Evolutionary conservation across 177 flowering plant species (phyloP).

Genomic region (Tripterygium wilfordii): DNA sequence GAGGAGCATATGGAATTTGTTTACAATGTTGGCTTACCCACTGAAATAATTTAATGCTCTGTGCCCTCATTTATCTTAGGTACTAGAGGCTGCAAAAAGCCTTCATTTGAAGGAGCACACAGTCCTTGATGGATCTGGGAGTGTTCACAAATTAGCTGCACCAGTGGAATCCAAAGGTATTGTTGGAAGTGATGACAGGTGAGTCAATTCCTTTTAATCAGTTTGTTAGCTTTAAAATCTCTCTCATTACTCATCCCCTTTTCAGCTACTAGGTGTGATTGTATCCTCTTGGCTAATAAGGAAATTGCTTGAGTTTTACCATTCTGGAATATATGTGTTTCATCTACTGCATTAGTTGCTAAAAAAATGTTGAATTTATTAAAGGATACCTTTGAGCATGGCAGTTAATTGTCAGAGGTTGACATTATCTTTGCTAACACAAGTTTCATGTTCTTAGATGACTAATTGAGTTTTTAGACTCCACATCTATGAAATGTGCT

Average conservation of each 20-base stretch:
- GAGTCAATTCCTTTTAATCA: constrained; percentile 3
- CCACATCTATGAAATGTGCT: no score
- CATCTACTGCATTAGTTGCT: no score
- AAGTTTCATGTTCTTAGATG: neutral
- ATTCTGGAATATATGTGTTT: no score
- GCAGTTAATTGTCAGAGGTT: no score
- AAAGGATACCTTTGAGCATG: no score
- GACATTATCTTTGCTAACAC: neutral
- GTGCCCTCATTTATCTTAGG: constrained; percentile 31
- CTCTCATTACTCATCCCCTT: no score
- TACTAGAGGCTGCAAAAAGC: constrained; percentile 88
- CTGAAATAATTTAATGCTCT: no score
- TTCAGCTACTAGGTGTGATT: no score
- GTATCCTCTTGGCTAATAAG: no score
- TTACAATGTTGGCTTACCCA: neutral
- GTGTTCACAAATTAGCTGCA: constrained; percentile 78
- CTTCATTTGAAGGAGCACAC: constrained; percentile 91
- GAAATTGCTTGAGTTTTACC: no score
- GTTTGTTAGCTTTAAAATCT: neutral
- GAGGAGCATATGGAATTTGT: constrained; percentile 2
- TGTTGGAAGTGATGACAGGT: constrained; percentile 99
- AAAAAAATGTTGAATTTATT: no score
- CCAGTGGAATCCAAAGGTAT: constrained; percentile 99
- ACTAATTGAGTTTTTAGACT: neutral
- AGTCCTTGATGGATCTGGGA: constrained; percentile 81